Evolutionary conservation across 2,329 filamentous ascomycete genomes (phyloP).

Genomic region (Waltergamsia citrina): DNA sequence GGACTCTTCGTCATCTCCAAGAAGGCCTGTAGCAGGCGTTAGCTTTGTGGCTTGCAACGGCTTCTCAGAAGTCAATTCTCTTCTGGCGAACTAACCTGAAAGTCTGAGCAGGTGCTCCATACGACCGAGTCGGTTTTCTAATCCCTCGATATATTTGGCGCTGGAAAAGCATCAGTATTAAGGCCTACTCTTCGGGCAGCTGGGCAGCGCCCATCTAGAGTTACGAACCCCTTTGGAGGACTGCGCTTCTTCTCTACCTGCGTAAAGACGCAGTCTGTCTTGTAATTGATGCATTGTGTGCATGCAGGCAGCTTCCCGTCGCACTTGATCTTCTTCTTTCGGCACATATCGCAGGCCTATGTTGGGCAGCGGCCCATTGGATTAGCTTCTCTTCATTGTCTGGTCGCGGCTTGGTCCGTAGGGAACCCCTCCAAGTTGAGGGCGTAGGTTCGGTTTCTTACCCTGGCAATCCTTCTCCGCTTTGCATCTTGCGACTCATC

Average conservation of each 20-base stretch:
- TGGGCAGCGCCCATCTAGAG: too few relatives aligned
- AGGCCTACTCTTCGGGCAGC: neutral
- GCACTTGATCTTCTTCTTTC: constrained; percentile 96
- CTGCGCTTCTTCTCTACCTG: constrained; percentile 98
- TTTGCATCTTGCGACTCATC: constrained; percentile 75
- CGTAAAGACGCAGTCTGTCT: constrained; percentile 94
- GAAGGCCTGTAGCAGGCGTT: constrained; percentile 43
- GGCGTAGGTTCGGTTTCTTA: constrained; percentile 23
- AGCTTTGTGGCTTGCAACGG: neutral
- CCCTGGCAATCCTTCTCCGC: constrained; percentile 77
- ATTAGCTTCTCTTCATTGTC: too few relatives aligned
- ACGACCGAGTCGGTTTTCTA: constrained; percentile 88
- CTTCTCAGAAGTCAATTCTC: neutral
- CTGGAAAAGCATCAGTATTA: constrained; percentile 31
- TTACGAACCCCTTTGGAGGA: constrained; percentile 85
- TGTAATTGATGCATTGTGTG: constrained; percentile 95
- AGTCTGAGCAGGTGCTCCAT: constrained; percentile 89
- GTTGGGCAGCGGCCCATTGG: too few relatives aligned
- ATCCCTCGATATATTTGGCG: constrained; percentile 94
- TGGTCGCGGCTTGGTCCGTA: neutral
- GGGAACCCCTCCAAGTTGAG: constrained; percentile 19
- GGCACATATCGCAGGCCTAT: constrained; percentile 90
- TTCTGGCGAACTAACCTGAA: constrained; percentile 47
- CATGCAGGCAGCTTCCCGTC: constrained; percentile 93
- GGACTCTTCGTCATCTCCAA: constrained; percentile 77